phyloP scores from a whole-genome alignment of 768 basidiomycete species.

The Kwoniella botswanensis region DNA sequence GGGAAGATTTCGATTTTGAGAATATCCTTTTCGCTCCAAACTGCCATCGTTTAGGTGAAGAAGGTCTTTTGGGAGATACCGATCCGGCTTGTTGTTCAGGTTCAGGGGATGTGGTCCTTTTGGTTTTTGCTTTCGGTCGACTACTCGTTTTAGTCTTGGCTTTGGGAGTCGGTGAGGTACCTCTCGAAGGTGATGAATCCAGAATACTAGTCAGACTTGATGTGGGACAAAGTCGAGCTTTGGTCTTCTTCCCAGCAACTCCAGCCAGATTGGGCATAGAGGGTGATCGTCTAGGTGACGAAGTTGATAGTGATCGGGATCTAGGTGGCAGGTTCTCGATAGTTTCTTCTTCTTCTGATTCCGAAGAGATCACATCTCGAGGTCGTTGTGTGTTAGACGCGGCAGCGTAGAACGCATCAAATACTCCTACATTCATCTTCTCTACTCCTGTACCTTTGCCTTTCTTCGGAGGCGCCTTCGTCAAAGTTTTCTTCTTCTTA shows the following conservation, averaged over 20 bases:
- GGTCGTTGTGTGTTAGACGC: conserved; percentile 8
- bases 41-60: conserved; percentile 4
- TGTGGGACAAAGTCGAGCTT: conserved; percentile 15
- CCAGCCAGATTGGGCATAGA: not conserved
- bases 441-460: conserved; percentile 5
- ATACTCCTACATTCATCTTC: conserved; percentile 16
- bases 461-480: not conserved
- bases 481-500: conserved; percentile 60
- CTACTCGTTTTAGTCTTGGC: not conserved
- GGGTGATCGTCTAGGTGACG: not conserved
- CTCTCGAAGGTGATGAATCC: conserved; percentile 7
- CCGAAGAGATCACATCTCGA: not conserved
- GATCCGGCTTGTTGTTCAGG: conserved; percentile 2
- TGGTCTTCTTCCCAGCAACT: conserved; percentile 6
- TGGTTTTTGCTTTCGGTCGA: conserved; percentile 9
- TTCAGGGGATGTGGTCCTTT: conserved; percentile 3
- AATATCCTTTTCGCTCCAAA: conserved; percentile 16
- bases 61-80: not conserved
- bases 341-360: conserved; percentile 27
- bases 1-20: conserved; percentile 26
- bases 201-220: conserved; percentile 18
- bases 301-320: conserved; percentile 13
- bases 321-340: conserved; percentile 15
- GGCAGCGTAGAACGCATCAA: conserved; percentile 26
- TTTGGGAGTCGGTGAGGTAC: not conserved